Base-by-base conservation (phyloP, 306 rosid species). In the Citrullus amarus region DNA sequence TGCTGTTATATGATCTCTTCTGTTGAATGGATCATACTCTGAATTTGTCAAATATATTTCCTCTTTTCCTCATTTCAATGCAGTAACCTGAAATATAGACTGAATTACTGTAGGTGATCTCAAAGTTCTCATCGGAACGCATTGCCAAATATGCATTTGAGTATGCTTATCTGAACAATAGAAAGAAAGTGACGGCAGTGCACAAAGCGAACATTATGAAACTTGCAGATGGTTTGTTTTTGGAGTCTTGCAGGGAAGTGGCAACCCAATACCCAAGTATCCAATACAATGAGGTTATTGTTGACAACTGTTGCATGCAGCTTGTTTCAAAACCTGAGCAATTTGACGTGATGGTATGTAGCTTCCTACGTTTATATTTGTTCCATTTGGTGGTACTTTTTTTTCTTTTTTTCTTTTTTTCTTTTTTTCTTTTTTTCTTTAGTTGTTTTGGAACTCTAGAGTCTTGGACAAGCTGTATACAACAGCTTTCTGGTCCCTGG, bases 151-250 rank as follows among this genome's bases (percentile, higher is more conserved):
- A 94, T 75, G 98, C 98, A 10, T 94, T 94, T 72, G 94, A 94
- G 94, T 92, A 90, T 79, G 91, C 98, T 48, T 91, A 94, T 88
- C 87, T 92, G 56, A 92, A 94, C 71, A 91, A 90, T 83, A 86
- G 97, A 77, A 91, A 94, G 90, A 89, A 82, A 78, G 98, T 94
- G 83, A 90, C 98, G 36, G 98, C 98, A 8, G 96, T 92, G 85
- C 98, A 92, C 86, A 94, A 92, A 83, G 97, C 97, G 81, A 92
- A 94, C 91, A 94, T 94, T 58, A 94, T 92, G 97, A 92, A 94
- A 79, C 93, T 90, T 53, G 93, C 98, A 41, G 98, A 94, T 83
- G 98, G 97, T 77, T 78, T 94, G 78, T 94, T 94, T 81, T 79
- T 94, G 84, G 96, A 92, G 85, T 90, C 97, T 34, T 76, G 78